Conservation (phyloP, 2,329 filamentous ascomycete species). For the Aspergillus udagawae region DNA sequence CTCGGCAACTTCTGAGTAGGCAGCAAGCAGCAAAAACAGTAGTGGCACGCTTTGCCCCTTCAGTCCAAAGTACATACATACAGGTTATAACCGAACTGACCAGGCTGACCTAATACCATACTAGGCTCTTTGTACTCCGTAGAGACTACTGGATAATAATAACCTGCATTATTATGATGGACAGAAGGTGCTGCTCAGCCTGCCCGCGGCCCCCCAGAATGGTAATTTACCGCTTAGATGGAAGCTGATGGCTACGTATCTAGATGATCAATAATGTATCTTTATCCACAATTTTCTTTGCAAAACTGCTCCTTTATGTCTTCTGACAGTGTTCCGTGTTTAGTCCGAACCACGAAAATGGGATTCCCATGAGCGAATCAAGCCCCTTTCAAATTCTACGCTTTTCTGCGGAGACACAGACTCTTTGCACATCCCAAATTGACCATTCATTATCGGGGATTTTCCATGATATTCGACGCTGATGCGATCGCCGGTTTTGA, state of each 20-base stretch:
- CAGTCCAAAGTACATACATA: neutral
- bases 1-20: neutral
- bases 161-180: neutral
- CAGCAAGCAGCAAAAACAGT: neutral
- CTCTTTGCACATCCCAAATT: neutral
- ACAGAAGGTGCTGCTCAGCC: neutral
- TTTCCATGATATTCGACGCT: neutral
- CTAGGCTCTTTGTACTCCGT: too few relatives aligned
- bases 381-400: neutral
- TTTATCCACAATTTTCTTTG: slow-evolving; percentile 1
- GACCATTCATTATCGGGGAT: neutral
- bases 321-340: slow-evolving; percentile 12
- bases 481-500: neutral
- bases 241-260: neutral
- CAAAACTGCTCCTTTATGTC: slow-evolving; percentile 8
- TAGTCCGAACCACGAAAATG: slow-evolving; percentile 18
- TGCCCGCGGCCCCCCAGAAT: too few relatives aligned
- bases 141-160: neutral
- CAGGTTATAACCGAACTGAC: neutral
- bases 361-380: neutral
- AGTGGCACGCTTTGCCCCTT: neutral
- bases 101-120: too few relatives aligned
- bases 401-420: neutral
- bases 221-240: neutral
- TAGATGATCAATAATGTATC: neutral